These are phyloP conservation scores for Liquidambar formosana DNA, from an alignment of 164 flowering plant species.

Conservation along the genomic window DNA sequence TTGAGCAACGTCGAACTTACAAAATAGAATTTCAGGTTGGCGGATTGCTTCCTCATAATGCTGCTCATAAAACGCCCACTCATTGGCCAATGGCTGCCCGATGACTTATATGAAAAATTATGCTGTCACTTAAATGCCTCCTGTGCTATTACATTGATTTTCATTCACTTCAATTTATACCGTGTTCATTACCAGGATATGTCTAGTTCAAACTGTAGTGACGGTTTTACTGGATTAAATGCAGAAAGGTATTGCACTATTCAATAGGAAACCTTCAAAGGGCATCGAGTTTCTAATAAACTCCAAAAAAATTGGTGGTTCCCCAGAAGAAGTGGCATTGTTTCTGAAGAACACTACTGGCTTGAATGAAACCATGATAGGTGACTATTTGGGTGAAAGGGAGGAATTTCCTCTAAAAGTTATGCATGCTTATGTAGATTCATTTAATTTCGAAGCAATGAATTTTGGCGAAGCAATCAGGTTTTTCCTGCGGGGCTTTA, in stretches of 20 bases:
- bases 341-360: conserved; percentile 79
- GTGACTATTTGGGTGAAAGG: conserved; percentile 98
- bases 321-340: conserved; percentile 84
- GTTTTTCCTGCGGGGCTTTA: conserved; percentile 86
- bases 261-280: conserved; percentile 94
- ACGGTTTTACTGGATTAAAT: conserved; percentile 29
- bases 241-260: conserved; percentile 95
- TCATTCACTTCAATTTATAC: neutral
- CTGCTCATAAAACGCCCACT: neutral
- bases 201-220: conserved; percentile 10
- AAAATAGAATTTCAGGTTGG: conserved; percentile 89
- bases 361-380: conserved; percentile 81
- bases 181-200: neutral
- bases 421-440: conserved; percentile 99
- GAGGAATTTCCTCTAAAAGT: conserved; percentile 89
- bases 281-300: conserved; percentile 90
- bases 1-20: conserved; percentile 94
- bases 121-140: neutral
- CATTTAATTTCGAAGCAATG: conserved; percentile 78
- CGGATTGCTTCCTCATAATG: neutral
- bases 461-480: conserved; percentile 95
- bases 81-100: neutral
- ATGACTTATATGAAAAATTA: neutral
- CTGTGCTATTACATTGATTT: conserved; percentile 1
- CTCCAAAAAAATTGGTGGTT: conserved; percentile 71